Evolutionary conservation across 2,329 filamentous ascomycete species (phyloP), one percentile per base, ranked within the genome.

Genomic region (Sclerotinia nivalis): DNA sequence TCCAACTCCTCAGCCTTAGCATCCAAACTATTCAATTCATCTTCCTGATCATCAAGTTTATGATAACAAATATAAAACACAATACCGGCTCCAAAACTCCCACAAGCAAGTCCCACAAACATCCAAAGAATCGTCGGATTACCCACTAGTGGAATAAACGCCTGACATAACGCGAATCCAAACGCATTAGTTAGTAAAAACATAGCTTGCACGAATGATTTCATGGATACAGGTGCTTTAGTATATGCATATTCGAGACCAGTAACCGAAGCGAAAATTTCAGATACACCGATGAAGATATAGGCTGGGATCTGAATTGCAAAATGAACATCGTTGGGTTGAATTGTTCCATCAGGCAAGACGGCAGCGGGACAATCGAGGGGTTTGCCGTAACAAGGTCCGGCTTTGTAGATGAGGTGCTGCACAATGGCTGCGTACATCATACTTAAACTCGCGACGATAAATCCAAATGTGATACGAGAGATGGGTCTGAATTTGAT

Each of bases 171-270:
- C 2, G 86, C 86, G 50, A 83, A 83, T 5, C 85, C 86, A 71
- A 89, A 81, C 0, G 87, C 87, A 69, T 84, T 87, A 73, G 85
- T 92, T 81, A 91, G 88, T 47, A 93, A 84, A 77, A 89, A 89
- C 76, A 93, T 83, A 28, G 87, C 87, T 79, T 86, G 84, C 75
- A 93, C 89, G 40, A 93, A 85, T 0, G 88, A 91, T 74, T 90
- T 89, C 91, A 94, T 93, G 81, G 92, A 92, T 75, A 86, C 87
- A 47, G 91, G 91, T 0, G 91, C 90, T 81, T 93, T 92, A 78
- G 89, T 90, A 81, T 89, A 93, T 56, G 91, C 91, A 73, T 92
- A 93, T 78, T 93, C 91, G 73, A 91, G 87, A 4, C 88, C 89
- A 1, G 86, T 87, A 65, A 88, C 83, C 18, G 83, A 85, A 2